These are phyloP conservation scores for Spergularia bocconei DNA, from an alignment of 148 eudicot genomes.

Conservation along the genomic window DNA sequence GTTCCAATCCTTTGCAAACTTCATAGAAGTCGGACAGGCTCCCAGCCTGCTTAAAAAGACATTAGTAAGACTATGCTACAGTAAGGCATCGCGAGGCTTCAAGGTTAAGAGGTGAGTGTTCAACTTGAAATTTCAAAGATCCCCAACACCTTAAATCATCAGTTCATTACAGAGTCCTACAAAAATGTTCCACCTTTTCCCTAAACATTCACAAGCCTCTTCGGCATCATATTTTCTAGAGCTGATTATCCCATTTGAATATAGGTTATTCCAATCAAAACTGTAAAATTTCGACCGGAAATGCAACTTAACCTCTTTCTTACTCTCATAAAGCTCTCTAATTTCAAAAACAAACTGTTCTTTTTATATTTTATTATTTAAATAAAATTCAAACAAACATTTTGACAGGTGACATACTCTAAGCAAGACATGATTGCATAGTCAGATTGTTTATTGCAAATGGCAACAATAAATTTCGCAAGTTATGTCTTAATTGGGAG, in stretches of 20 bases:
- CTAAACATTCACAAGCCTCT: background rate
- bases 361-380: too few relatives aligned
- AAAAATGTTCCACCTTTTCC: background rate
- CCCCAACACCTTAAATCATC: too few relatives aligned
- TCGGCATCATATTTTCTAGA: background rate
- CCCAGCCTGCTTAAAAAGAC: conserved; percentile 47
- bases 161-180: too few relatives aligned
- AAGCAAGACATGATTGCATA: too few relatives aligned
- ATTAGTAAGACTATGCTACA: background rate
- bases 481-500: too few relatives aligned
- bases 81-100: too few relatives aligned
- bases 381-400: too few relatives aligned
- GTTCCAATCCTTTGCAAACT: conserved; percentile 91
- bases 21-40: conserved; percentile 93
- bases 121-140: too few relatives aligned
- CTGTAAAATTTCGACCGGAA: background rate
- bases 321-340: background rate
- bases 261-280: background rate
- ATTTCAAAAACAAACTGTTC: background rate
- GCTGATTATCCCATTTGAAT: background rate
- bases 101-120: too few relatives aligned
- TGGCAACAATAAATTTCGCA: too few relatives aligned
- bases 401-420: too few relatives aligned
- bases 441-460: too few relatives aligned
- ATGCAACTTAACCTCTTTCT: background rate